These are phyloP conservation scores for Candida coquimbonensis DNA, from an alignment of 805 yeast species.

Conservation along the genomic window DNA sequence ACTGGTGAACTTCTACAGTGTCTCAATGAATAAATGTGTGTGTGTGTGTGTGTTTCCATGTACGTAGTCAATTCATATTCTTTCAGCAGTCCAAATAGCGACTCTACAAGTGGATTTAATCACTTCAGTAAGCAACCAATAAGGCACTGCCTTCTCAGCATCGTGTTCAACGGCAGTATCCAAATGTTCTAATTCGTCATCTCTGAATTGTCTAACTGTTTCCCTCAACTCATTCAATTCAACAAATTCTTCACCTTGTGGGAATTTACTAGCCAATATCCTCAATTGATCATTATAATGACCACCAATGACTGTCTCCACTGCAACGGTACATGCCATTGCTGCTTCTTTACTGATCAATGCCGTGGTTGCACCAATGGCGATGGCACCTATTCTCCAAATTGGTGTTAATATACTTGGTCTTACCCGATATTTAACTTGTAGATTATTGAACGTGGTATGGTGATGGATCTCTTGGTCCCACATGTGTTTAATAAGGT, in stretches of 20 bases:
- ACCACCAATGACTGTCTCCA: slow-evolving; percentile 94
- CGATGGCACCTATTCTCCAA: slow-evolving; percentile 89
- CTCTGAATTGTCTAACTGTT: slow-evolving; percentile 72
- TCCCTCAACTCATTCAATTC: slow-evolving; percentile 55
- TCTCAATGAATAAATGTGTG: too few relatives aligned
- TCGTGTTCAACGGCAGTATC: slow-evolving; percentile 91
- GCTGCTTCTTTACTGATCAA: slow-evolving; percentile 89
- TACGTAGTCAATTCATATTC: slow-evolving; percentile 36
- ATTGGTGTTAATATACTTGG: slow-evolving; percentile 89
- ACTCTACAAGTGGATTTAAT: slow-evolving; percentile 75
- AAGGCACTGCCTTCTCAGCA: slow-evolving; percentile 90
- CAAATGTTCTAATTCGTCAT: slow-evolving; percentile 91
- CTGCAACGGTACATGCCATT: slow-evolving; percentile 99
- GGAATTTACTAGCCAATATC: slow-evolving; percentile 58
- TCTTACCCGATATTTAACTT: slow-evolving; percentile 70
- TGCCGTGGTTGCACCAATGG: slow-evolving; percentile 84
- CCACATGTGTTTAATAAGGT: slow-evolving; percentile 71
- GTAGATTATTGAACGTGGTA: slow-evolving; percentile 72
- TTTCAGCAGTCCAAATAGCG: slow-evolving; percentile 91
- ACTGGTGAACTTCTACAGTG: neutral
- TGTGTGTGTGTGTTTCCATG: too few relatives aligned
- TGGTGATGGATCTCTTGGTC: slow-evolving; percentile 94
- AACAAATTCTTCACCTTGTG: slow-evolving; percentile 35
- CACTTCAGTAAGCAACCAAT: slow-evolving; percentile 78
- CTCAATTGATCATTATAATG: slow-evolving; percentile 91